These are phyloP conservation scores for Botrytis fragariae DNA, from an alignment of 2,329 filamentous ascomycete species.

Conservation along the genomic window DNA sequence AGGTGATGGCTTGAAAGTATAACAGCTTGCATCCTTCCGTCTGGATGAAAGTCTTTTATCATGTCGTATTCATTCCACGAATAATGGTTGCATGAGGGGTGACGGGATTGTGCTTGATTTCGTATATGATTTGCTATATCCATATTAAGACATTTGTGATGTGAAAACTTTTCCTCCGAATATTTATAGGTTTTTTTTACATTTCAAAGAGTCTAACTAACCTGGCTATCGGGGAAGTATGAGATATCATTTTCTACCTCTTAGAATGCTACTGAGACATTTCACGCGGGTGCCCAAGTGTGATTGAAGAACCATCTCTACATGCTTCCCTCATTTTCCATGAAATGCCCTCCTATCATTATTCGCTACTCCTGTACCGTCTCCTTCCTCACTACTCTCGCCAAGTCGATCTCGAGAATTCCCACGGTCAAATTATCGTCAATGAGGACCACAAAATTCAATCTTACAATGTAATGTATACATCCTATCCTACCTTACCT, in stretches of 20 bases:
- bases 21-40: slow-evolving; percentile 5
- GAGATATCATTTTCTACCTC: neutral
- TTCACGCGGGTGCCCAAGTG: slow-evolving; percentile 7
- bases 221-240: neutral
- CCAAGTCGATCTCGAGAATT: slow-evolving; percentile 13
- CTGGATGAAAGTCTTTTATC: neutral
- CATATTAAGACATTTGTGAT: neutral
- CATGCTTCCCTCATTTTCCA: slow-evolving; percentile 2
- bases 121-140: slow-evolving; percentile 10
- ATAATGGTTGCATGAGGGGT: slow-evolving; percentile 9
- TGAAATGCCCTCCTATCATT: slow-evolving; percentile 7
- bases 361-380: slow-evolving; percentile 10
- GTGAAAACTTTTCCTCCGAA: slow-evolving; percentile 3
- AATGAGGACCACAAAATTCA: slow-evolving; percentile 2
- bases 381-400: neutral
- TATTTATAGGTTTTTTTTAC: neutral
- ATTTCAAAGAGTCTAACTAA: neutral
- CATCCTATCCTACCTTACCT: neutral
- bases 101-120: slow-evolving; percentile 14
- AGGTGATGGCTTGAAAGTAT: neutral
- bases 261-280: neutral
- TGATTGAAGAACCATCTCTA: slow-evolving; percentile 1
- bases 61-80: slow-evolving; percentile 18
- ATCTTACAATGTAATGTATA: slow-evolving; percentile 13
- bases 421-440: slow-evolving; percentile 10